Conservation (phyloP, 345 rosid species). For the Lagerstroemia speciosa region DNA sequence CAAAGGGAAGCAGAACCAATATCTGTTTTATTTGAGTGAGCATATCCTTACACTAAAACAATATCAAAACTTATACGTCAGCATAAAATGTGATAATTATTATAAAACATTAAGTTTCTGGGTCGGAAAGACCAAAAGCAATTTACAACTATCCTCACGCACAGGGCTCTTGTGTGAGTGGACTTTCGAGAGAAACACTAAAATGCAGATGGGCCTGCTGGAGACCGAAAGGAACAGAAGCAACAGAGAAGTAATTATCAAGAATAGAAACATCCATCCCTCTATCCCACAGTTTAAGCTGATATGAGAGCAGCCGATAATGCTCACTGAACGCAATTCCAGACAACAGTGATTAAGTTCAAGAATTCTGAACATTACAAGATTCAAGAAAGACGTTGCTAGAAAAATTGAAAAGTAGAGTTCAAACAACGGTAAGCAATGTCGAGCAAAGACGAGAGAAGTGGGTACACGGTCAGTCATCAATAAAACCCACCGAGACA, state of each 20-base stretch:
- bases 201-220: neutral
- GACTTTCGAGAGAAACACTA: neutral
- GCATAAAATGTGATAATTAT: neutral
- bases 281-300: neutral
- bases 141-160: neutral
- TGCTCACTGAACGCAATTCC: neutral
- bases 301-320: neutral
- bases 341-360: neutral
- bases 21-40: neutral
- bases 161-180: too few species aligned
- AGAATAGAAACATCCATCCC: neutral
- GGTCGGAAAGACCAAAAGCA: too few species aligned
- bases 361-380: neutral
- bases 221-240: neutral
- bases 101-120: neutral
- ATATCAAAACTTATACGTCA: neutral
- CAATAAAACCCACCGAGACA: slow-evolving; percentile 42
- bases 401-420: neutral
- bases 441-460: neutral
- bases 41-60: neutral
- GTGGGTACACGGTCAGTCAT: neutral
- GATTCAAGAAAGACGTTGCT: neutral
- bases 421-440: neutral
- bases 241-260: neutral
- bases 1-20: neutral